Base-by-base conservation (phyloP, 2,329 filamentous ascomycete genomes). In the Metarhizium sp. region DNA sequence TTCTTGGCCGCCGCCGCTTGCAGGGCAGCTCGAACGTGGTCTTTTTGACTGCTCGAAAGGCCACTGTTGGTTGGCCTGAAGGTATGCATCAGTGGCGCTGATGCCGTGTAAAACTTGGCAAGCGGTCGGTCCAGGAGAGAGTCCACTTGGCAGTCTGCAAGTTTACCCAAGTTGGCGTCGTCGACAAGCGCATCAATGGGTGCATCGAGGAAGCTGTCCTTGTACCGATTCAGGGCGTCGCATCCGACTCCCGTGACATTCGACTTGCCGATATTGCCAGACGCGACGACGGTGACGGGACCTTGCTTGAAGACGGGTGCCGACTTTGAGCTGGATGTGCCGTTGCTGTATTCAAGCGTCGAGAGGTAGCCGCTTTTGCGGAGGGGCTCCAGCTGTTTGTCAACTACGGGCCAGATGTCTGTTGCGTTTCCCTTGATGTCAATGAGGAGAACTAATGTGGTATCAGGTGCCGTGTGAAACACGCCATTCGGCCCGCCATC, bases 151-250 rank as follows among this genome's bases (percentile, higher is more conserved):
- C 56, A 57, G 29, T 16, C 53, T 3, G 46, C n/a, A 2, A 58
- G 51, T 11, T 34, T 48, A 20, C 53, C 56, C 6, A 38, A 56
- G 7, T 46, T 54, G 11, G 53, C 45, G 2, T 32, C 40, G 34
- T 56, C 42, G 40, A 40, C 57, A 1, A 76, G 62, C 63, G 69
- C 63, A 55, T 75, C 69, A 0, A 88, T 71, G 0, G 84, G 83
- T 0, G 84, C 85, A 59, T 88, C 86, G 63, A 83, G 85, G 66
- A 86, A 87, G 53, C 80, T 74, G 65, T 87, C 82, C 42, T 82
- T 73, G 40, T 51, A 56, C 13, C n/a, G 25, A 20, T 36, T 14
- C 13, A 58, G n/a, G 2, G 48, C 51, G 51, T 55, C 50, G 46
- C 56, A 57, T 7, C 56, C 56, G 4, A 40, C 25, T 38, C 56